Conservation (phyloP, 306 rosid species). For the Casuarina cunninghamiana region DNA sequence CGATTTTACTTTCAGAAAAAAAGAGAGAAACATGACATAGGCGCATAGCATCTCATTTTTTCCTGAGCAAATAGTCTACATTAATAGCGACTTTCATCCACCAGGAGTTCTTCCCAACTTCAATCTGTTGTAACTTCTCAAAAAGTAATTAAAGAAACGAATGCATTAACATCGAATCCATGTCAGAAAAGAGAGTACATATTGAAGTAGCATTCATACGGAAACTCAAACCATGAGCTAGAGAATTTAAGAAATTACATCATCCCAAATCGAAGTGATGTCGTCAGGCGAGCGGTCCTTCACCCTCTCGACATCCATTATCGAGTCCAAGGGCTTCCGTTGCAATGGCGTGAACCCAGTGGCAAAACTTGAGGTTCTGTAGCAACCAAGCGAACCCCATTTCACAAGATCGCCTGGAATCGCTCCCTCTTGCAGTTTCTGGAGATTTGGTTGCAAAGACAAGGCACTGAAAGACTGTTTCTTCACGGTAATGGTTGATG, state of each 20-base stretch:
- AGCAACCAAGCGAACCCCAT: constrained; percentile 78
- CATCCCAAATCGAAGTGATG: constrained; percentile 81
- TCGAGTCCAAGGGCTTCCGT: constrained; percentile 75
- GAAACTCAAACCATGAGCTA: constrained; percentile 1
- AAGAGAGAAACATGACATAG: neutral
- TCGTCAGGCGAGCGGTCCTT: constrained; percentile 73
- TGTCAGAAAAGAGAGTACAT: neutral
- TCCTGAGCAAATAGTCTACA: neutral
- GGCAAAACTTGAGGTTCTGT: constrained; percentile 69
- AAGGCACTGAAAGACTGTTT: constrained; percentile 31
- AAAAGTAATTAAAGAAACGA: neutral
- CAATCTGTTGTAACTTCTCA: neutral
- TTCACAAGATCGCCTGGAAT: constrained; percentile 51
- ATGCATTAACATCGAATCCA: neutral
- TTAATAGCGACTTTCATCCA: neutral
- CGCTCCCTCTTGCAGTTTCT: constrained; percentile 37
- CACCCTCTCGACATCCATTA: constrained; percentile 65
- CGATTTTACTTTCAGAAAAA: too few species aligned
- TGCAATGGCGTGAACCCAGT: constrained; percentile 77
- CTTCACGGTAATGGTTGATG: neutral
- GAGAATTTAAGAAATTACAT: constrained; percentile 50
- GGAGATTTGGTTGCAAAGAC: constrained; percentile 24
- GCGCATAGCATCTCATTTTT: neutral
- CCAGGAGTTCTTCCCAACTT: neutral
- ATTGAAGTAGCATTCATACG: neutral